Conservation (phyloP, 805 yeast species). For the Schwanniomyces pseudopolymorphus region DNA sequence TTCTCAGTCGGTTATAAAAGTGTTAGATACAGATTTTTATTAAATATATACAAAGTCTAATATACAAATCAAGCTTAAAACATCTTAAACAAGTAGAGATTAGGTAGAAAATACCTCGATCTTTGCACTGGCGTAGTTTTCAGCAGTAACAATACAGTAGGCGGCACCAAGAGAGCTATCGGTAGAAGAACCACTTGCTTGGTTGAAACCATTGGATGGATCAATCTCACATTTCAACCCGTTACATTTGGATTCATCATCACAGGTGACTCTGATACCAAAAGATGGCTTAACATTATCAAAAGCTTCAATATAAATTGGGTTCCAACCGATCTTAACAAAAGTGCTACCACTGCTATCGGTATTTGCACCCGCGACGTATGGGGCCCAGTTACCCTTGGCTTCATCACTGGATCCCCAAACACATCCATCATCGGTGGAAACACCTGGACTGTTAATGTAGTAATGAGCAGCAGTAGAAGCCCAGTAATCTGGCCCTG, state of each 20-base stretch:
- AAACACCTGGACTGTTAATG: constrained; percentile 79
- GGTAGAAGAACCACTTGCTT: constrained; percentile 41
- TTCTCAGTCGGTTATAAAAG: not conserved
- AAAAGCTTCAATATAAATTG: constrained; percentile 71
- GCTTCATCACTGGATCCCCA: constrained; percentile 78
- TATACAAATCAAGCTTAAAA: constrained; percentile 4
- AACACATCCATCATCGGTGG: constrained; percentile 71
- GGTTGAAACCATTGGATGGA: constrained; percentile 66
- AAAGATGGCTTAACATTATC: constrained; percentile 55
- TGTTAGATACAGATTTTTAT: not conserved
- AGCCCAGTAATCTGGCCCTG: constrained; percentile 83
- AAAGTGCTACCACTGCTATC: constrained; percentile 68
- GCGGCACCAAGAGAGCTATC: constrained; percentile 58
- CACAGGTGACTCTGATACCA: constrained; percentile 76
- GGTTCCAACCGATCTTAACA: constrained; percentile 91
- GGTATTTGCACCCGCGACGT: constrained; percentile 88
- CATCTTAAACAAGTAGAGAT: not conserved
- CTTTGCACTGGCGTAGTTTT: constrained; percentile 58
- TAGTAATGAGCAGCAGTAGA: constrained; percentile 85
- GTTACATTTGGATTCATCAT: constrained; percentile 62
- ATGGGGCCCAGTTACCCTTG: constrained; percentile 90
- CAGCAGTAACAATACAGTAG: constrained; percentile 84
- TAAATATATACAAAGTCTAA: constrained; percentile 1
- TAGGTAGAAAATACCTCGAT: constrained; percentile 61
- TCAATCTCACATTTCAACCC: constrained; percentile 85